Evolutionary conservation across 371 early-diverging fungal species (phyloP), one percentile per base, ranked within the genome.

Genomic region (Mucor racemosus): DNA sequence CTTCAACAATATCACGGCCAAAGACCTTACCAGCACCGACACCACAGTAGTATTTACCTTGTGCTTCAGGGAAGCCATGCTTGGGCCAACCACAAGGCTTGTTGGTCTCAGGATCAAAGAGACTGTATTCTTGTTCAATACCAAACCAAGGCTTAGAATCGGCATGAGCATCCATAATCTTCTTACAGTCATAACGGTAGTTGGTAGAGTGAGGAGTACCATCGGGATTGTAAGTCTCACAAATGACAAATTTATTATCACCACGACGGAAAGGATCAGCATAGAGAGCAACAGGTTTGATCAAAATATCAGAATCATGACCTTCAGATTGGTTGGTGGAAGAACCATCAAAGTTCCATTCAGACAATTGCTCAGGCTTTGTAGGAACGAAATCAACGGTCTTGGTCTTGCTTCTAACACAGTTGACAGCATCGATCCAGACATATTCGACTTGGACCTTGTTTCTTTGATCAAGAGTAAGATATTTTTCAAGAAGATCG

Each of bases 271-370:
- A 88, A 42, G 88, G 88, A 73, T 88, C 88, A 62, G 74, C 75
- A 59, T 74, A 88, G 34, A 88, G 69, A 46, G 88, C 78, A 58
- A 76, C 82, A 15, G 88, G 88, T 46, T 80, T 70, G 62, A 88
- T 76, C 59, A 85, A 71, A 42, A 86, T 79, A 74, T 88, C 88
- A 53, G 88, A 88, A 59, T 88, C 80, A 62, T 88, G 81, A 50
- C 87, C 87, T 53, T 81, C 77, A 34, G 88, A 84, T 76, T 88
- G 88, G 34, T 80, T 82, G 53, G 88, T 88, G 19, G 86, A 86
- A 36, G 85, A 84, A 58, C 88, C 88, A 76, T 88, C 88, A 63
- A 77, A 88, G 65, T 85, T 84, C 88, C 88, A 88, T 73, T 88
- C 88, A 39, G 80, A 66, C 15, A 88, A 70, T 36, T 88, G 83